Evolutionary conservation across 2,329 filamentous ascomycete genomes (phyloP).

Genomic region (Aspergillus persii): DNA sequence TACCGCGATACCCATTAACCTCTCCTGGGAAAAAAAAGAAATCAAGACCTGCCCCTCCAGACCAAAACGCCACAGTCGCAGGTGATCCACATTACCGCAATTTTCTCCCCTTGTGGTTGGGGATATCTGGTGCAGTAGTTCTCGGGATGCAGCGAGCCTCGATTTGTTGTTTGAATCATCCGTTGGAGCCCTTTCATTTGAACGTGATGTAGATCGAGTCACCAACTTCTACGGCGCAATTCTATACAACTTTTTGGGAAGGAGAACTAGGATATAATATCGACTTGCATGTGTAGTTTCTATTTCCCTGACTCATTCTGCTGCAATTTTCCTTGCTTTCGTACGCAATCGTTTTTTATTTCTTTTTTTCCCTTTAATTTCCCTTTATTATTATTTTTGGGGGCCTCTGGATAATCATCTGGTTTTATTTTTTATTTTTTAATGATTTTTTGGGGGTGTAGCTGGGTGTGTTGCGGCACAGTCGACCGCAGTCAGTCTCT

Average conservation of each 20-base stretch:
- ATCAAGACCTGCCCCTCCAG: slow-evolving; percentile 15
- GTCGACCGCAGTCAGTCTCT: slow-evolving; percentile 19
- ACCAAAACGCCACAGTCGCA: slow-evolving; percentile 14
- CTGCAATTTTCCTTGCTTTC: slow-evolving; percentile 13
- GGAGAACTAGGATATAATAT: slow-evolving; percentile 6
- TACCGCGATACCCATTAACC: slow-evolving; percentile 12
- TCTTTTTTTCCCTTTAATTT: slow-evolving; percentile 7
- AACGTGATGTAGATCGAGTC: slow-evolving; percentile 23
- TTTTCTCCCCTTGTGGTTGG: slow-evolving; percentile 25
- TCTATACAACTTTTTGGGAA: slow-evolving; percentile 9
- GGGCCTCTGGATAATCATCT: background rate
- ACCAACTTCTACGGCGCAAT: slow-evolving; percentile 19
- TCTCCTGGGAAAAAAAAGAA: slow-evolving; percentile 8
- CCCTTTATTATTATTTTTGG: slow-evolving; percentile 7
- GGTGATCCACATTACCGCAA: slow-evolving; percentile 31
- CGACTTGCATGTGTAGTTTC: slow-evolving; percentile 19
- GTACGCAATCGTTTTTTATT: slow-evolving; percentile 3
- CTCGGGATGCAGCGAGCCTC: slow-evolving; percentile 11
- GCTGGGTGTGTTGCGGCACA: slow-evolving; percentile 21
- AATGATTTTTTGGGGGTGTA: slow-evolving; percentile 10
- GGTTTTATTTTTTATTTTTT: slow-evolving; percentile 5
- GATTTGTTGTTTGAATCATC: slow-evolving; percentile 13
- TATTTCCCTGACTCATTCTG: slow-evolving; percentile 17
- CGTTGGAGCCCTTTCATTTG: slow-evolving; percentile 16
- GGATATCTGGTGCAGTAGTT: slow-evolving; percentile 16